These are phyloP conservation scores for Aspergillus thermomutatus DNA, from an alignment of 2,329 filamentous ascomycete species.

Conservation along the genomic window DNA sequence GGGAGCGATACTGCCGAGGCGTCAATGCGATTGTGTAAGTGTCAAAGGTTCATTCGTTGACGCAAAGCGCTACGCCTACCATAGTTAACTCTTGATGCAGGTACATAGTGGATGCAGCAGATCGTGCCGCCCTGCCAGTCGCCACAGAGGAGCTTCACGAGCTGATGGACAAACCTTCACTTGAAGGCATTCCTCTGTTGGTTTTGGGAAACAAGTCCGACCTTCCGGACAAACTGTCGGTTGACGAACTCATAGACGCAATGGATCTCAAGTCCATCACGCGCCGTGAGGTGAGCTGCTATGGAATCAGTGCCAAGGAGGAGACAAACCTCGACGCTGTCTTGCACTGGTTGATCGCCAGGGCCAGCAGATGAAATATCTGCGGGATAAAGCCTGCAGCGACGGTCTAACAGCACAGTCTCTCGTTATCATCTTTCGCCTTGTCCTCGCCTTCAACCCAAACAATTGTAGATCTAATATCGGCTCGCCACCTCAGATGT, in stretches of 20 bases:
- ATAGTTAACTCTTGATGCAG: slow-evolving; percentile 36
- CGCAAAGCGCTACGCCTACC: neutral
- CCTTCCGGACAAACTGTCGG: slow-evolving; percentile 81
- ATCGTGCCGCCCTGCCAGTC: slow-evolving; percentile 72
- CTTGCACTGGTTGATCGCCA: slow-evolving; percentile 91
- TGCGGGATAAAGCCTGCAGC: neutral
- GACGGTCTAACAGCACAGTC: slow-evolving; percentile 1
- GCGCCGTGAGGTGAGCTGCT: slow-evolving; percentile 93
- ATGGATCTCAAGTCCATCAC: slow-evolving; percentile 86
- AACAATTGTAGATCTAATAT: slow-evolving; percentile 16
- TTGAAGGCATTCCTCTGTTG: slow-evolving; percentile 86
- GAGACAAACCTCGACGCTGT: slow-evolving; percentile 98
- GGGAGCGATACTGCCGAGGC: slow-evolving; percentile 96
- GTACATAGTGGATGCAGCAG: slow-evolving; percentile 96
- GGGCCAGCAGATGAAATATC: slow-evolving; percentile 64
- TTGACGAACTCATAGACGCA: slow-evolving; percentile 92
- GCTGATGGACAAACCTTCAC: slow-evolving; percentile 76
- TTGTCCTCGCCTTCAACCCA: slow-evolving; percentile 4
- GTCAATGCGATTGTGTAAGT: slow-evolving; percentile 90
- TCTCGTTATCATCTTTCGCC: slow-evolving; percentile 9
- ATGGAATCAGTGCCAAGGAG: slow-evolving; percentile 97
- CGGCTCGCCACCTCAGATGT: slow-evolving; percentile 41
- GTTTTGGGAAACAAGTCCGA: slow-evolving; percentile 98
- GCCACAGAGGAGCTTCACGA: slow-evolving; percentile 91
- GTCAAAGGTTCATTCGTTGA: neutral